A percentile compares a stretch with the other conserved stretches of the same genome.
Evolutionary conservation across 2,329 filamentous ascomycete genomes (phyloP).

Genomic region (Beauveria scarabaeidicola): DNA sequence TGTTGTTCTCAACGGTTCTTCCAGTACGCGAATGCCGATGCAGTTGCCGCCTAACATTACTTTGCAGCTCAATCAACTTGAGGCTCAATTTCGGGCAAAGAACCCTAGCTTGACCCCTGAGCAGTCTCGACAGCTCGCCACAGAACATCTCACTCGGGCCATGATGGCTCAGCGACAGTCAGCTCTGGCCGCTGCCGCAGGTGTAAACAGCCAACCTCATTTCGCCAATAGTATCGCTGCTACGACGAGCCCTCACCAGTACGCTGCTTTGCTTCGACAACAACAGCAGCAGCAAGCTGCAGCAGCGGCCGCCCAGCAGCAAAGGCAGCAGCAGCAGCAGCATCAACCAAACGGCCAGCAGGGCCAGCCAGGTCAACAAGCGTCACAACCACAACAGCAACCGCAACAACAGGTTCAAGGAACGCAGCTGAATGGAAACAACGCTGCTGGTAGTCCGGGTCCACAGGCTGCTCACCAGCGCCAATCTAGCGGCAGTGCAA

Average conservation of each 20-base stretch:
- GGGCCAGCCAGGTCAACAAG: slow-evolving; percentile 16
- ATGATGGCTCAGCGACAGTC: slow-evolving; percentile 42
- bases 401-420: slow-evolving; percentile 12
- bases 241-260: slow-evolving; percentile 48
- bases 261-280: slow-evolving; percentile 48
- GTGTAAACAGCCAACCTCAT: slow-evolving; percentile 37
- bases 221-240: slow-evolving; percentile 40
- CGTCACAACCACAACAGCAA: slow-evolving; percentile 5
- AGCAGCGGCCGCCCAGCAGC: slow-evolving; percentile 21
- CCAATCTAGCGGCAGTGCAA: slow-evolving; percentile 32
- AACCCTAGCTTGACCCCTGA: slow-evolving; percentile 44
- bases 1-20: slow-evolving; percentile 37
- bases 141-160: slow-evolving; percentile 38
- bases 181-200: slow-evolving; percentile 48
- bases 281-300: slow-evolving; percentile 42
- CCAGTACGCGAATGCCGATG: slow-evolving; percentile 31
- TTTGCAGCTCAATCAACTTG: slow-evolving; percentile 42
- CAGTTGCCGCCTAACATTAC: slow-evolving; percentile 40
- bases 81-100: slow-evolving; percentile 42
- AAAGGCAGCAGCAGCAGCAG: slow-evolving; percentile 14
- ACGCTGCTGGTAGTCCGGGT: slow-evolving; percentile 2
- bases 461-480: slow-evolving; percentile 18
- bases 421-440: slow-evolving; percentile 6
- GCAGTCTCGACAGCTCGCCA: slow-evolving; percentile 41
- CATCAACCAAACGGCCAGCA: slow-evolving; percentile 15